phyloP scores from a whole-genome alignment of 805 yeast species.

The Cyberlindnera euphorbiiphila region DNA sequence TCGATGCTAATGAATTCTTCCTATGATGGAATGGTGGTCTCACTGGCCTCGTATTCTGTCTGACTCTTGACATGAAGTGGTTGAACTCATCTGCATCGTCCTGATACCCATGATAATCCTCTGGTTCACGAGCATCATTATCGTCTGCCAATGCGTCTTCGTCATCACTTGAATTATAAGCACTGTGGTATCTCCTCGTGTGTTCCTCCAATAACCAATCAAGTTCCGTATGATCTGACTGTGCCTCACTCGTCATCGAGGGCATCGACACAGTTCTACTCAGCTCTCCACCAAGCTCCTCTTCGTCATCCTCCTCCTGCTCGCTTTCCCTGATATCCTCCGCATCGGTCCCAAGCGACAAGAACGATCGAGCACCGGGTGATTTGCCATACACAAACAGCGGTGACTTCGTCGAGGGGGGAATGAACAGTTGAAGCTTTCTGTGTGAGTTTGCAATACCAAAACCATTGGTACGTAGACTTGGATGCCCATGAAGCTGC shows the following conservation, averaged over 20 bases:
- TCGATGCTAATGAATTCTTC: conserved; percentile 21
- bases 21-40: conserved; percentile 5
- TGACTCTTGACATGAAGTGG: conserved; percentile 22
- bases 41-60: conserved; percentile 15
- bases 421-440: conserved; percentile 35
- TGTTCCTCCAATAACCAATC: conserved; percentile 40
- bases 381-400: conserved; percentile 31
- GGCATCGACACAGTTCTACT: conserved; percentile 40
- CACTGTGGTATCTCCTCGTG: conserved; percentile 34
- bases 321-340: conserved; percentile 29
- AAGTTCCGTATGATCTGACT: conserved; percentile 30
- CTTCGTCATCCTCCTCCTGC: conserved; percentile 28
- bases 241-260: conserved; percentile 31
- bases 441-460: conserved; percentile 40
- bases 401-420: conserved; percentile 40
- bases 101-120: conserved; percentile 25
- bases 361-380: conserved; percentile 35
- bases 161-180: conserved; percentile 15
- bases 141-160: conserved; percentile 22
- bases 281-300: conserved; percentile 33
- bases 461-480: conserved; percentile 37
- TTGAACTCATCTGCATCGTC: conserved; percentile 21
- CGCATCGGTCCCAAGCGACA: conserved; percentile 36
- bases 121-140: conserved; percentile 14
- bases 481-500: conserved; percentile 33